Evolutionary conservation across 257 asterid species (phyloP), one percentile per base, ranked within the genome.

Genomic region (Ilex asprella): DNA sequence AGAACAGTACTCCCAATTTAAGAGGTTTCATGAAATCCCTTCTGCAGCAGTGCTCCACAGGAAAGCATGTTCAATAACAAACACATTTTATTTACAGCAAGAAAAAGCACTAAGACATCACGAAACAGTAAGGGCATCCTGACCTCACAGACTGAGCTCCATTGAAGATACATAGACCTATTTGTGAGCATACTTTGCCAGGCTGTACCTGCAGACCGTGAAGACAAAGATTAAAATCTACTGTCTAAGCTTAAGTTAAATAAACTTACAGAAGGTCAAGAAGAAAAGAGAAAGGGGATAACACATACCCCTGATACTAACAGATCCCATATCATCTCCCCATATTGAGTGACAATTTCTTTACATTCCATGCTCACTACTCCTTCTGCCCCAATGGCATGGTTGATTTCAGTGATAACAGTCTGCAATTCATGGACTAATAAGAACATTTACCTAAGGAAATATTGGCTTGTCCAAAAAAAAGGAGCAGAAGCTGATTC

Each of bases 311-410:
- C 96, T 35, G 41, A 35, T 35, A 35, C 8, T 35, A 35, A 35
- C 7, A 35, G 90, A 55, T 91, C 92, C 98, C 95, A 88, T 59
- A 91, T 82, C 87, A 79, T 75, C 2, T 88, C 91, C 66, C 98
- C 98, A 31, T 88, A 91, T 63, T 84, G 69, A 31, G 90, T 68
- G 59, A 85, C 91, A 4, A 91, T 75, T 58, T 76, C 76, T 75
- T 88, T 88, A 59, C 98, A 91, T 78, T 91, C 98, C 5, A 72
- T 57, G 70, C 98, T 91, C 72, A 83, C 95, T 51, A 86, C 81
- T 69, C 98, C 98, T 71, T 82, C 81, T 39, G 84, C 98, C 44
- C 98, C 98, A 80, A 91, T 88, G 68, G 98, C 96, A 62, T 84
- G 94, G 79, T 91, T 91, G 78, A 91, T 77, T 80, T 86, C 89